These are phyloP conservation scores for Hypomyces rosellus DNA, from an alignment of 2,329 filamentous ascomycete species.

Conservation along the genomic window DNA sequence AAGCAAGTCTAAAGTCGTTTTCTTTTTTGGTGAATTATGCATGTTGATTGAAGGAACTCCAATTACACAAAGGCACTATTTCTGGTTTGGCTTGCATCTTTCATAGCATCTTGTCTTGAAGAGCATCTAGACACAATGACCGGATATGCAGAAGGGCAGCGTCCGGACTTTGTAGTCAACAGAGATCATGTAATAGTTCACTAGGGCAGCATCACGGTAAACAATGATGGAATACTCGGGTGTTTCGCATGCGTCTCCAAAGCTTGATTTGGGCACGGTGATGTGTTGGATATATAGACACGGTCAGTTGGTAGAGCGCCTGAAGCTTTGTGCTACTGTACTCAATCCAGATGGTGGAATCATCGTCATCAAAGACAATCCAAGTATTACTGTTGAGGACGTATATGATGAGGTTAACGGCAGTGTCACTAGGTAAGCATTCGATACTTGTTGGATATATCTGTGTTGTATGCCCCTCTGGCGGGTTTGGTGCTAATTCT, in stretches of 20 bases:
- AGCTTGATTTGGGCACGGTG: conserved; percentile 83
- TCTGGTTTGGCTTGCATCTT: no score
- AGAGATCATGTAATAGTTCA: conserved; percentile 31
- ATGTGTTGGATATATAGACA: conserved; percentile 79
- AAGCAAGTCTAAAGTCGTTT: no score
- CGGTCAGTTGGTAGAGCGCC: conserved; percentile 58
- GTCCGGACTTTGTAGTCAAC: conserved; percentile 18
- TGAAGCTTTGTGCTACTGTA: conserved; percentile 51
- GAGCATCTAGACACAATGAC: neutral
- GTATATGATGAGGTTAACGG: conserved; percentile 70
- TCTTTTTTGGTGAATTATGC: no score
- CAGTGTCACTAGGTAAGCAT: conserved; percentile 59
- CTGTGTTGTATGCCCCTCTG: no score
- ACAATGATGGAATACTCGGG: conserved; percentile 66
- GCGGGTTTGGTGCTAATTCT: conserved; percentile 11
- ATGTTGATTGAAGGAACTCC: no score
- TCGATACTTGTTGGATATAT: no score
- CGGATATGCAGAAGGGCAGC: neutral
- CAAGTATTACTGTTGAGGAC: conserved; percentile 52
- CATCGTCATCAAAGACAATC: conserved; percentile 59
- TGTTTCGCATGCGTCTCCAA: conserved; percentile 37
- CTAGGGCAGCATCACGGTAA: conserved; percentile 37
- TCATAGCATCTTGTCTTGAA: no score
- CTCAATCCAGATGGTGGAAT: conserved; percentile 23
- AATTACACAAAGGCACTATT: no score